These are phyloP conservation scores for Urostyla sp. DNA, from an alignment of 73 alveolate genomes.

Conservation along the genomic window DNA sequence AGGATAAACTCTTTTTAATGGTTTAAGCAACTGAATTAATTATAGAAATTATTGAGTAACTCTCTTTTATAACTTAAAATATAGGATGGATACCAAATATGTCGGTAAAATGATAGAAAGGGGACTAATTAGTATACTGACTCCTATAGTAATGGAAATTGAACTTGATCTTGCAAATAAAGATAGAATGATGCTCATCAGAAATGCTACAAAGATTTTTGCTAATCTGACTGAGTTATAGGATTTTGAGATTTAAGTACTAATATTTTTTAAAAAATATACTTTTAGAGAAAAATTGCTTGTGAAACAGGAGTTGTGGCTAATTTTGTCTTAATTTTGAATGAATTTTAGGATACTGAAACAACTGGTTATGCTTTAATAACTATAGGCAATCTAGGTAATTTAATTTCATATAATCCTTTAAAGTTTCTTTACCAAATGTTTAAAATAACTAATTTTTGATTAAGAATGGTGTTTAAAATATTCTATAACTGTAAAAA, in stretches of 20 bases:
- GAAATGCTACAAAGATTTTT: constrained; percentile 22
- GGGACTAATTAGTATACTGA: constrained; percentile 31
- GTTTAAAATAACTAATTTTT: constrained; percentile 25
- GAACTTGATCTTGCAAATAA: not conserved
- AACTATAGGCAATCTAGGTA: constrained; percentile 13
- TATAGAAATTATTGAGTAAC: constrained; percentile 14
- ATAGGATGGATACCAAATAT: not conserved
- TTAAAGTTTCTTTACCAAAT: constrained; percentile 36
- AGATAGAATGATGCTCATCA: constrained; percentile 21
- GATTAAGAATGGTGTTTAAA: constrained; percentile 38
- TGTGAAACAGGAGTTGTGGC: constrained; percentile 46
- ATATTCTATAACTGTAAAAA: constrained; percentile 23
- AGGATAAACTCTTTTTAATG: constrained; percentile 19
- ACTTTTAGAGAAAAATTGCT: constrained; percentile 25
- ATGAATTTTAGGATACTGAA: constrained; percentile 34
- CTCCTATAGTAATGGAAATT: constrained; percentile 34
- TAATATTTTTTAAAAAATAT: not conserved
- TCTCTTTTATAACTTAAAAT: no score
- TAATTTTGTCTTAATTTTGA: constrained; percentile 20
- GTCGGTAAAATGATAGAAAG: constrained; percentile 10
- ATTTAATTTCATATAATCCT: no score
- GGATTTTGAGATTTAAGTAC: constrained; percentile 5
- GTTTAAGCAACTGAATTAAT: constrained; percentile 14
- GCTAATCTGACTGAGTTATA: constrained; percentile 34
- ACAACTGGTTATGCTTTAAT: constrained; percentile 34